A percentile compares a stretch with the other conserved stretches of the same genome.
Evolutionary conservation across 2,329 filamentous ascomycete species (phyloP).

Genomic region (Sporothrix brasiliensis): DNA sequence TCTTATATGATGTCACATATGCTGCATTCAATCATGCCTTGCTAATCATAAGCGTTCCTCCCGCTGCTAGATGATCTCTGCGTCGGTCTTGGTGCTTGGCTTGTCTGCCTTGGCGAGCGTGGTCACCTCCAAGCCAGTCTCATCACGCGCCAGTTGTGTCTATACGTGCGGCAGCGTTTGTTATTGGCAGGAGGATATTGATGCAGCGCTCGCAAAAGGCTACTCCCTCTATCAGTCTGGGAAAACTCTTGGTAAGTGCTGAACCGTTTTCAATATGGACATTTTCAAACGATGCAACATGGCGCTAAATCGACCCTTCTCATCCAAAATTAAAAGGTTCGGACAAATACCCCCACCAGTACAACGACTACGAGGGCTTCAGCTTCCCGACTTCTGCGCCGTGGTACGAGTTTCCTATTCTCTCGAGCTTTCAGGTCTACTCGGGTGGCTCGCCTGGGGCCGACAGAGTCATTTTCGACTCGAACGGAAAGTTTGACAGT

Average conservation of each 20-base stretch:
- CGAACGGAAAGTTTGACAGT: conserved; percentile 55
- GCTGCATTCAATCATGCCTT: neutral
- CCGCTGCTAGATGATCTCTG: neutral
- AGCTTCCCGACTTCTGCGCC: conserved; percentile 45
- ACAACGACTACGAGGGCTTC: conserved; percentile 51
- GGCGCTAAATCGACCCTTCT: neutral
- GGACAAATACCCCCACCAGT: conserved; percentile 49
- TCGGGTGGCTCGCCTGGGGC: conserved; percentile 60
- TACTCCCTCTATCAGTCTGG: conserved; percentile 41
- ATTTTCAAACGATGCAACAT: neutral
- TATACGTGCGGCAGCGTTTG: conserved; percentile 46
- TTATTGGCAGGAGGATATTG: conserved; percentile 44
- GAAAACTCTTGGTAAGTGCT: conserved; percentile 38
- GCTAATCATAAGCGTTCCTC: neutral
- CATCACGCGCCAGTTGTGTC: conserved; percentile 40
- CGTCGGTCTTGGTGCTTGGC: conserved; percentile 8
- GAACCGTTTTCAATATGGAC: neutral
- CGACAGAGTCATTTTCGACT: conserved; percentile 66
- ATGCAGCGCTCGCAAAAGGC: conserved; percentile 43
- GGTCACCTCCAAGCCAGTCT: conserved; percentile 36
- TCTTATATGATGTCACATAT: neutral
- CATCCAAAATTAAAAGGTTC: conserved; percentile 17
- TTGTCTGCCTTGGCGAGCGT: conserved; percentile 37
- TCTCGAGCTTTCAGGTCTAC: conserved; percentile 44
- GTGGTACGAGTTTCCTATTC: conserved; percentile 52